Percentiles rank a stretch among this genome's conserved stretches.
Conservation (phyloP, 768 basidiomycete genomes). For the Termitomyces sp. region DNA sequence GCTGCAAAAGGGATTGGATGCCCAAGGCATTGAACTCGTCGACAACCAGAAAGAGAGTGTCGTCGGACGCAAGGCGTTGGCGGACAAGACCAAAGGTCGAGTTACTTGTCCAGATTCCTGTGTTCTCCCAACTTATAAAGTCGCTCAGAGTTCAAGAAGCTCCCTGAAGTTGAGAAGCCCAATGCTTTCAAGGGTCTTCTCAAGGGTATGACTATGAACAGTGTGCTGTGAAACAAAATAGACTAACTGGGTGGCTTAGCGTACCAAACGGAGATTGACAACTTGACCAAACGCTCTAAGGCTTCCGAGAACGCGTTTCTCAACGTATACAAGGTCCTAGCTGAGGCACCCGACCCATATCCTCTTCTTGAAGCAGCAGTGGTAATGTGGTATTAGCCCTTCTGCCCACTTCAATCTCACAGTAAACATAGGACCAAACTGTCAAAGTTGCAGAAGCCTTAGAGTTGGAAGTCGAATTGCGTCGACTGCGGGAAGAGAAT, state of each 20-base stretch:
- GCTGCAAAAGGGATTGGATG: conserved; percentile 89
- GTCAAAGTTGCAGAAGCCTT: conserved; percentile 82
- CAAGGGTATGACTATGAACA: conserved; percentile 54
- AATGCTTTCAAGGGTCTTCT: conserved; percentile 85
- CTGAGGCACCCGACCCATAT: conserved; percentile 97
- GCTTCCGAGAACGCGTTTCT: conserved; percentile 92
- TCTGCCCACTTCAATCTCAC: not conserved
- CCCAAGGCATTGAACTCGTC: conserved; percentile 91
- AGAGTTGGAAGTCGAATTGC: conserved; percentile 70
- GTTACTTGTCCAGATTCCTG: not conserved
- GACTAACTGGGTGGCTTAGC: conserved; percentile 39
- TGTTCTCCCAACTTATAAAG: not conserved
- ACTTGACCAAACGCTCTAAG: conserved; percentile 88
- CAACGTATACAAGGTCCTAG: conserved; percentile 93
- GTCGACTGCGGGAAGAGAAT: conserved; percentile 77
- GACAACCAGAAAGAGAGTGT: conserved; percentile 99
- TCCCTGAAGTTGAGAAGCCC: conserved; percentile 85
- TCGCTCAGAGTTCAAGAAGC: conserved; percentile 88
- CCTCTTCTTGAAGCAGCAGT: conserved; percentile 94
- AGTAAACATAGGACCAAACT: conserved; percentile 72
- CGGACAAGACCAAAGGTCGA: conserved; percentile 94
- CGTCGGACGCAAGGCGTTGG: conserved; percentile 87
- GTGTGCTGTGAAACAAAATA: not conserved
- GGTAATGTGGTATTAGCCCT: conserved; percentile 28
- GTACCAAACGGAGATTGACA: conserved; percentile 96